These are phyloP conservation scores for Xylaria digitata DNA, from an alignment of 2,329 filamentous ascomycete species.

Conservation along the genomic window DNA sequence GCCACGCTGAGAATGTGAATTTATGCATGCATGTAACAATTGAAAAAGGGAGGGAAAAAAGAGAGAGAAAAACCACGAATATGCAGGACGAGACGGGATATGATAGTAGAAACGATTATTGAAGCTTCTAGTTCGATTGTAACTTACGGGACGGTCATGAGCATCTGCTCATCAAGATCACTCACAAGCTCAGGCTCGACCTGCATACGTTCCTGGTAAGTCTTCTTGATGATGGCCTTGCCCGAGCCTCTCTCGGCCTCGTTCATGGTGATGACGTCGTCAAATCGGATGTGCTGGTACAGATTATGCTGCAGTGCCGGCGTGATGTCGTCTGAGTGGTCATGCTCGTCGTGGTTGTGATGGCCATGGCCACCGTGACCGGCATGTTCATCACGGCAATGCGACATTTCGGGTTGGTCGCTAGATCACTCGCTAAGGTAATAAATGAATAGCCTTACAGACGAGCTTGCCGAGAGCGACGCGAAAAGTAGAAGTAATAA, in stretches of 20 bases:
- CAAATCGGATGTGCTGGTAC: constrained; percentile 92
- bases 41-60: too few relatives aligned
- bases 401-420: constrained; percentile 50
- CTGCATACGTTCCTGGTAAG: constrained; percentile 83
- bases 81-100: not conserved
- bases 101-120: not conserved
- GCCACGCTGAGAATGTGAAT: not conserved
- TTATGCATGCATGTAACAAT: not conserved
- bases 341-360: constrained; percentile 70
- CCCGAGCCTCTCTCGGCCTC: constrained; percentile 77
- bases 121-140: not conserved
- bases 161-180: constrained; percentile 90
- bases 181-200: constrained; percentile 81
- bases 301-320: constrained; percentile 91
- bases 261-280: constrained; percentile 85
- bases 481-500: not conserved
- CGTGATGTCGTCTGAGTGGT: constrained; percentile 91
- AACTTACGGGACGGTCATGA: constrained; percentile 90
- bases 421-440: not conserved
- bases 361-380: constrained; percentile 50
- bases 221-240: constrained; percentile 83
- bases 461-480: too few relatives aligned
- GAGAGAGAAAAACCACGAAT: not conserved
- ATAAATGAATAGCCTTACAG: not conserved
- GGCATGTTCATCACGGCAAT: constrained; percentile 64